Percentiles rank a stretch among this genome's conserved stretches.
Evolutionary conservation across 164 flowering plant species (phyloP).

Genomic region (Macadamia integrifolia): DNA sequence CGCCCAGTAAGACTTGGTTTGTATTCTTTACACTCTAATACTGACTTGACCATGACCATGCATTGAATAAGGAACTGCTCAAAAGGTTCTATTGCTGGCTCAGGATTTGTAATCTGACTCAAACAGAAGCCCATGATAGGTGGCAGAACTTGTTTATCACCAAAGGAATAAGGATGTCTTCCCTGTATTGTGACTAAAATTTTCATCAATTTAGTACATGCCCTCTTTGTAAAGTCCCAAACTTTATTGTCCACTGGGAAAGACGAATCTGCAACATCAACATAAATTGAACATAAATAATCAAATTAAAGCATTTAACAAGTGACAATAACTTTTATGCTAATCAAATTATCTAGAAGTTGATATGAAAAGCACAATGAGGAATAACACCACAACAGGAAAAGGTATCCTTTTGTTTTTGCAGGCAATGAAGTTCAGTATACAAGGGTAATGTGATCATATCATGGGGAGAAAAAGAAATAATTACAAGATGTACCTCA

Average conservation of each 20-base stretch:
- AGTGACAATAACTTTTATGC: neutral
- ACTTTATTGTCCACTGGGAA: constrained; percentile 57
- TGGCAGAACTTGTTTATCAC: constrained; percentile 73
- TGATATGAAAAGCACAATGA: neutral
- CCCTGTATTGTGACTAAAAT: constrained; percentile 64
- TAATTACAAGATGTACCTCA: too few species aligned
- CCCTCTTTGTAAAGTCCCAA: constrained; percentile 58
- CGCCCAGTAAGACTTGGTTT: constrained; percentile 74
- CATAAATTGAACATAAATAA: neutral
- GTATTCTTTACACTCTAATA: constrained; percentile 90
- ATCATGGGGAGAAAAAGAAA: too few species aligned
- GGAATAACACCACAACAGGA: neutral
- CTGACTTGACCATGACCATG: constrained; percentile 77
- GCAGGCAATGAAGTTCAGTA: too few species aligned
- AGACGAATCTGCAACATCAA: constrained; percentile 57
- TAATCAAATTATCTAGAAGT: neutral
- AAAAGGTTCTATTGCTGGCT: constrained; percentile 46
- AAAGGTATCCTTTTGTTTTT: neutral
- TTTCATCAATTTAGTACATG: constrained; percentile 83
- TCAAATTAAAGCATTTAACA: neutral
- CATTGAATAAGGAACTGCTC: constrained; percentile 85
- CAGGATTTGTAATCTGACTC: constrained; percentile 66
- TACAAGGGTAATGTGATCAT: too few species aligned
- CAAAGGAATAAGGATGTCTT: constrained; percentile 91
- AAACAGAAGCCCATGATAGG: constrained; percentile 75